Conservation (phyloP, 2,329 filamentous ascomycete genomes). For the Aspergillus sp. region DNA sequence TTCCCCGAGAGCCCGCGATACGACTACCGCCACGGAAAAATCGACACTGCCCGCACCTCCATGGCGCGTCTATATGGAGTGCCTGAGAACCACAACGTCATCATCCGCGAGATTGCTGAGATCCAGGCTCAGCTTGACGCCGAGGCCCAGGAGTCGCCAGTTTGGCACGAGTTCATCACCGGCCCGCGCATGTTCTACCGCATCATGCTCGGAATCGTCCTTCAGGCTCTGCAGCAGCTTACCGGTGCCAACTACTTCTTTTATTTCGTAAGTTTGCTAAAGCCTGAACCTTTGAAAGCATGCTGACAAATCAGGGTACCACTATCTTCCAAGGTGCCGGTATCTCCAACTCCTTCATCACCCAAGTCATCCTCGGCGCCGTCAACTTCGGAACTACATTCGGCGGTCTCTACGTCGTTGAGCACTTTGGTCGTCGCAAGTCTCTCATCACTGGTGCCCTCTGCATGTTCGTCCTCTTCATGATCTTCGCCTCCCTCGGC, state of each 20-base stretch:
- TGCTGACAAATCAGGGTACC: constrained; percentile 36
- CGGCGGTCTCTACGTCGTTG: constrained; percentile 67
- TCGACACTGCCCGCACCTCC: constrained; percentile 52
- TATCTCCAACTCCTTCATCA: constrained; percentile 62
- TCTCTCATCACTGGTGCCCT: constrained; percentile 65
- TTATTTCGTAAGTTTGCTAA: constrained; percentile 51
- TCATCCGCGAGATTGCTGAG: constrained; percentile 55
- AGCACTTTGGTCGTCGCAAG: constrained; percentile 67
- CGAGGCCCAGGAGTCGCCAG: constrained; percentile 41
- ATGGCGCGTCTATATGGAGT: constrained; percentile 58
- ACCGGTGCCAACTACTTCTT: constrained; percentile 50
- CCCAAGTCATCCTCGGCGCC: constrained; percentile 63
- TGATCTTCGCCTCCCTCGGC: constrained; percentile 63
- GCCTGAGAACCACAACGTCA: constrained; percentile 53
- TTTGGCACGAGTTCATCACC: constrained; percentile 46
- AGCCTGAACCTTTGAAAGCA: too few species aligned
- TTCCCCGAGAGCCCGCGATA: constrained; percentile 60
- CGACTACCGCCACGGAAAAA: constrained; percentile 56
- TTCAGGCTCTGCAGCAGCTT: constrained; percentile 48
- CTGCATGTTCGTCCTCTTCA: constrained; percentile 66
- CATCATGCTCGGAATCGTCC: constrained; percentile 40
- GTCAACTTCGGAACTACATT: constrained; percentile 70
- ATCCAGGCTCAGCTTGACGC: constrained; percentile 59
- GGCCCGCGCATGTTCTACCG: constrained; percentile 49
- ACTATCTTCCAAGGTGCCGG: constrained; percentile 62